phyloP scores from a whole-genome alignment of 2,329 filamentous ascomycete genomes.

The Arachnopeziza araneosa region DNA sequence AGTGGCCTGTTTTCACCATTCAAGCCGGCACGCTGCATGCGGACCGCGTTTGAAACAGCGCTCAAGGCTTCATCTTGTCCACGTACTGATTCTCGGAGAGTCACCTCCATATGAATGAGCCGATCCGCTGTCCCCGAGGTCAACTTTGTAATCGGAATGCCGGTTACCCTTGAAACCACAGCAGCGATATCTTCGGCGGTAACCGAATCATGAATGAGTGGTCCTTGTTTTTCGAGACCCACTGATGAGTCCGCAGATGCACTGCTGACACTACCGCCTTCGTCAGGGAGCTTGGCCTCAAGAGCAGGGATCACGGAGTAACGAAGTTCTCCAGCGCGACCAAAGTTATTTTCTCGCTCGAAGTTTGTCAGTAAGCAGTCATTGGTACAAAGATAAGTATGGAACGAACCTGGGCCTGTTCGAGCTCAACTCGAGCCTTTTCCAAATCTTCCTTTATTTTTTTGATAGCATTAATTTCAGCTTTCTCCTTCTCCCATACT shows the following conservation, averaged over 20 bases:
- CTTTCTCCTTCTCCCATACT: conserved; percentile 85
- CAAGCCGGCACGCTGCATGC: conserved; percentile 86
- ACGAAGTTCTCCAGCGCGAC: conserved; percentile 79
- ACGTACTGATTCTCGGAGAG: conserved; percentile 73
- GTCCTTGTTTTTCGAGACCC: conserved; percentile 20
- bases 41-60: conserved; percentile 86
- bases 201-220: conserved; percentile 88
- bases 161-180: conserved; percentile 86
- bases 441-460: conserved; percentile 85
- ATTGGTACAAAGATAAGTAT: background rate
- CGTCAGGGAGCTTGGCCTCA: conserved; percentile 73
- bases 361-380: conserved; percentile 3
- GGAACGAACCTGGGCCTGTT: conserved; percentile 61
- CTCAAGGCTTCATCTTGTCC: conserved; percentile 92
- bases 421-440: conserved; percentile 75
- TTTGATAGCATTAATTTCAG: conserved; percentile 82
- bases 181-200: conserved; percentile 89
- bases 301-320: conserved; percentile 82
- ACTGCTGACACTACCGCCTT: conserved; percentile 44
- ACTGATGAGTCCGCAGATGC: conserved; percentile 3
- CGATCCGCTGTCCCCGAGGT: conserved; percentile 94
- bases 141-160: conserved; percentile 82
- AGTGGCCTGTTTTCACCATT: conserved; percentile 87
- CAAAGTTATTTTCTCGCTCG: conserved; percentile 75
- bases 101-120: conserved; percentile 92